Conservation (phyloP, 1,284 basidiomycete species). For the Neotropicomus parvogracilis region DNA sequence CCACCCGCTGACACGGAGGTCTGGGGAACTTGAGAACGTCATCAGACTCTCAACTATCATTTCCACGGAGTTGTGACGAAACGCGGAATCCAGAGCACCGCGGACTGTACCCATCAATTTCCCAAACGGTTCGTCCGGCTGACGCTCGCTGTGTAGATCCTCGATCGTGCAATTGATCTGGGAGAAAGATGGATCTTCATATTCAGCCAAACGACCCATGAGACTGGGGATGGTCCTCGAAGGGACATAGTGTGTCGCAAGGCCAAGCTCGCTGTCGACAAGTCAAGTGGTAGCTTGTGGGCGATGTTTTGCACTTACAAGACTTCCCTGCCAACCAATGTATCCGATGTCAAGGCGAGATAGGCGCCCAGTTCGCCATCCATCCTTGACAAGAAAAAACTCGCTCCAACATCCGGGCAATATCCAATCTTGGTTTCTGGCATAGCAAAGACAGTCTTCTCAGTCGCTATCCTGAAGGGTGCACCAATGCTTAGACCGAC, state of each 20-base stretch:
- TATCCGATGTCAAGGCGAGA: constrained; percentile 84
- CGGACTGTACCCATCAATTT: constrained; percentile 65
- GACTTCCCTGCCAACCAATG: constrained; percentile 71
- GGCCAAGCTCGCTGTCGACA: constrained; percentile 69
- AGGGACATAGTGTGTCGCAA: constrained; percentile 89
- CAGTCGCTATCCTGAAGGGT: constrained; percentile 90
- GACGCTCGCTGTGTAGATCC: constrained; percentile 59
- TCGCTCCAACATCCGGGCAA: constrained; percentile 90
- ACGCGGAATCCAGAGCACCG: constrained; percentile 74
- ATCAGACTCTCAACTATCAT: constrained; percentile 64
- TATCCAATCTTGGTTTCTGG: constrained; percentile 94
- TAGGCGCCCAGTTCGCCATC: constrained; percentile 94
- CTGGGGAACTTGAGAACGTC: constrained; percentile 41
- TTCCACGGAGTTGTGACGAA: constrained; percentile 67
- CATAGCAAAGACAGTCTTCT: constrained; percentile 94
- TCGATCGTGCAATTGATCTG: constrained; percentile 63
- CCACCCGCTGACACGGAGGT: constrained; percentile 60
- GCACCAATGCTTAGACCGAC: constrained; percentile 89
- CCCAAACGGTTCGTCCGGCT: constrained; percentile 53
- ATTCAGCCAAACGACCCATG: constrained; percentile 54
- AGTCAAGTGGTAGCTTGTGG: constrained; percentile 11
- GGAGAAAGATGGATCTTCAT: constrained; percentile 50
- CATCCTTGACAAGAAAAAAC: constrained; percentile 83
- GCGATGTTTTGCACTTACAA: constrained; percentile 56
- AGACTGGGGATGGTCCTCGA: constrained; percentile 71